phyloP scores from a whole-genome alignment of 345 rosid species.

The Euphorbia pulcherrima region DNA sequence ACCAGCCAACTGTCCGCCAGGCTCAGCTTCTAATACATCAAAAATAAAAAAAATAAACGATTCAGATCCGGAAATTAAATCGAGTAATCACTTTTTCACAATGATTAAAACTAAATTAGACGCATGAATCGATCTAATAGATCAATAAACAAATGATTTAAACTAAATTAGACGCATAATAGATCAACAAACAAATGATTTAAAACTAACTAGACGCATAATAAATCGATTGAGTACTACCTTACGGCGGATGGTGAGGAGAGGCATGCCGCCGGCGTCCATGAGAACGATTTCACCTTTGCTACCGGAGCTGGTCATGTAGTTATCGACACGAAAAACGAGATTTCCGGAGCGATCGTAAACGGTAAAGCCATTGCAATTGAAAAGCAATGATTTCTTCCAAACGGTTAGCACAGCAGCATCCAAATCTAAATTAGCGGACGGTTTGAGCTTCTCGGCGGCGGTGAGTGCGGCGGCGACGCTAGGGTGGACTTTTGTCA shows the following conservation, averaged over 20 bases:
- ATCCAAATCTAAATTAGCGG: neutral
- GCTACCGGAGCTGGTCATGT: slow-evolving; percentile 41
- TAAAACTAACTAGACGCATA: no score
- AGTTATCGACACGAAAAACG: slow-evolving; percentile 80
- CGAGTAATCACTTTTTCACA: no score
- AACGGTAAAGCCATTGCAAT: slow-evolving; percentile 93
- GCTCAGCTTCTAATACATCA: slow-evolving; percentile 50
- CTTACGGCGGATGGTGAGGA: slow-evolving; percentile 94
- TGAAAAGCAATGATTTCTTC: slow-evolving; percentile 89
- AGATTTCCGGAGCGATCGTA: slow-evolving; percentile 68
- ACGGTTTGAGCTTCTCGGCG: neutral
- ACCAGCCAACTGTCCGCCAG: slow-evolving; percentile 74
- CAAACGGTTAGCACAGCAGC: slow-evolving; percentile 67
- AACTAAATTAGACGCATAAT: no score
- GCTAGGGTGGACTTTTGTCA: slow-evolving; percentile 81
- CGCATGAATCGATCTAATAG: no score
- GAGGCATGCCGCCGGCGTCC: slow-evolving; percentile 83
- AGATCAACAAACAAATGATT: no score
- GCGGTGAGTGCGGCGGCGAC: slow-evolving; percentile 13
- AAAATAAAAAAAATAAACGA: neutral
- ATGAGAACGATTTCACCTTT: slow-evolving; percentile 73
- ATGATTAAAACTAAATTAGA: no score
- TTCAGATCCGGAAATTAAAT: neutral
- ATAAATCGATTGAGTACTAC: slow-evolving; percentile 21
- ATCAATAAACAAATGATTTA: no score